Evolutionary conservation across 306 rosid species (phyloP), one percentile per base, ranked within the genome.

Genomic region (Cucurbita maxima): DNA sequence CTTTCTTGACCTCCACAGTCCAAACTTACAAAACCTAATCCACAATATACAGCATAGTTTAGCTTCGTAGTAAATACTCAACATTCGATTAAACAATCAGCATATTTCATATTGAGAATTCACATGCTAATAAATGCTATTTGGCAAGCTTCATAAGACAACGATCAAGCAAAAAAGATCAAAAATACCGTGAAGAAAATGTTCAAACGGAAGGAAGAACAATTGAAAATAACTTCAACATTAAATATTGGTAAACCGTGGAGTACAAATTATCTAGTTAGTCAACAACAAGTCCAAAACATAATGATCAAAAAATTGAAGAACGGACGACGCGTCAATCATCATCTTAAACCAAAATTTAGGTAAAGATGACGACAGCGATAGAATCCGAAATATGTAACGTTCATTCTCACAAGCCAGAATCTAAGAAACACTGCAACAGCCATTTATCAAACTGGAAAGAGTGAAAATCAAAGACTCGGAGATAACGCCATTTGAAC

Each of bases 1-100:
- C 66, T 80, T 58, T 64, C 86, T 48, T 76, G 75, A 70, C 99
- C 99, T 76, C 99, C 97, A 79, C 99, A 94, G 81, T 94, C 97
- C 83, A 94, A 77, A 84, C 99, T 94, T 60, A 91, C 84, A 81
- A 91, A 94, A 72, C 97, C 96, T 94, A 82, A 71, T 76, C 71
- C 82, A 82, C 30, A 75, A 52, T 22, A 52, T n/a, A 30, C n/a
- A 68, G 56, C 18, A 76, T 30, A 41, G 12, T 43, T 61, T 53
- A 51, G 47, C n/a, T 50, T 70, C 59, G 6, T 30, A 34, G 10
- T 51, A 16, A 70, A 34, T 69, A 69, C 40, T 48, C 25, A 15
- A 30, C 41, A 70, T 34, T 50, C 12, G 71, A 67, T 11, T 66
- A 4, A 64, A 22, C 19, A 1, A 48, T 70, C n/a, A 25, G 25